Evolutionary conservation across 352 stramenopile species (phyloP).

Genomic region (Phytophthora constricta): DNA sequence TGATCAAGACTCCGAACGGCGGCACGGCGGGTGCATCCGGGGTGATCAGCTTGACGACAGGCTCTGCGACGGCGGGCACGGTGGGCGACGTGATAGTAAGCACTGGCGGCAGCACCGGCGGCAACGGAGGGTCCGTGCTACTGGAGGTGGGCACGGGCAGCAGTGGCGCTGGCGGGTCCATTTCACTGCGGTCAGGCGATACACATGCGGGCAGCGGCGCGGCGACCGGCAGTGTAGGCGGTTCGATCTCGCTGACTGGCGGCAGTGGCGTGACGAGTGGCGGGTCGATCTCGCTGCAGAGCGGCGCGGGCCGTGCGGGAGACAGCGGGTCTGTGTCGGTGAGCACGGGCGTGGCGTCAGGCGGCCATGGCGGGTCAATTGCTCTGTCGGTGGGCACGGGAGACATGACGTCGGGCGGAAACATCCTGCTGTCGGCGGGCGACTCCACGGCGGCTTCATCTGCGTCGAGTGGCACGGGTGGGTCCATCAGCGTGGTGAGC

Average conservation of each 20-base stretch:
- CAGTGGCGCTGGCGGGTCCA: not conserved
- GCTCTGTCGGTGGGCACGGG: constrained; percentile 31
- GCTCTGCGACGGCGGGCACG: constrained; percentile 24
- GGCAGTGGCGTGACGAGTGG: constrained; percentile 4
- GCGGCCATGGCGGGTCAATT: constrained; percentile 32
- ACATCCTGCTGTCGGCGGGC: constrained; percentile 15
- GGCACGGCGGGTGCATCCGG: not conserved
- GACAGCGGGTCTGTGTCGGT: constrained; percentile 16
- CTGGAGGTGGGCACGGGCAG: not conserved
- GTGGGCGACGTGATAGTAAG: not conserved
- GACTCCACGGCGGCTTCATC: constrained; percentile 9
- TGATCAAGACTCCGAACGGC: constrained; percentile 5
- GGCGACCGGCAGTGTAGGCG: constrained; percentile 34
- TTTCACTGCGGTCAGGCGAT: not conserved
- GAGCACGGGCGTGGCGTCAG: constrained; percentile 21
- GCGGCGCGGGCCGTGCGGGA: not conserved
- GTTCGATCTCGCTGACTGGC: not conserved
- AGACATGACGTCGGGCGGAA: constrained; percentile 24
- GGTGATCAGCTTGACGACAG: not conserved
- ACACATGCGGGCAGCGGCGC: not conserved
- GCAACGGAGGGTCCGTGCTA: not conserved
- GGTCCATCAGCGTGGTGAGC: constrained; percentile 24
- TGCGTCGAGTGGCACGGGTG: constrained; percentile 3
- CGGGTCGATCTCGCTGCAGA: not conserved
- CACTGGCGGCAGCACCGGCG: not conserved